Base-by-base conservation (phyloP, 192 early-diverging fungal genomes). In the Lunasporangiospora selenospora region DNA sequence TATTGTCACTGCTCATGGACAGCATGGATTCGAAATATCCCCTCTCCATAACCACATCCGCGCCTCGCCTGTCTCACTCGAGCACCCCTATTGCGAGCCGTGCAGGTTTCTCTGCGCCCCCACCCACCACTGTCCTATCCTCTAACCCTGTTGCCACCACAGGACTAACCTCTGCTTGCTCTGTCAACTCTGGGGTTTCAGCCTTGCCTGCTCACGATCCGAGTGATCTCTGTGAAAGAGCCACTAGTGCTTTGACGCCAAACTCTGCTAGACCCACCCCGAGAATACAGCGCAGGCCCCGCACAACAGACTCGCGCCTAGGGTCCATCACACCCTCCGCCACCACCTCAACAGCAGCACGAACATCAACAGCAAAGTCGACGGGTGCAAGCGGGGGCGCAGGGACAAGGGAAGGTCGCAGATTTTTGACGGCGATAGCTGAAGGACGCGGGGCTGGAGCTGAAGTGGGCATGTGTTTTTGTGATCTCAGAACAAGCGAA, bases 401-500 rank as follows among this genome's bases (percentile, higher is more conserved):
- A 19, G 31, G 57, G 31, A 45, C 23, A 15, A 58, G 58, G 55
- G 45, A 47, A 10, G 54, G 37, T 41, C 52, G 59, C n/a, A 63
- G 11, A 31, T 65, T 71, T 56, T 21, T 87, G 16, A 75, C 82
- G 21, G 77, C 82, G 0, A 54, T 87, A 6, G 73, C 69, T 18
- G 85, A 87, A 56, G 81, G 85, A 4, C 64, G 85, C 46, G 85
- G 77, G 19, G 47, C 44, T 24, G 48, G 58, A 16, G 48, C 56
- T 15, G 90, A 91, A 58, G 70, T 89, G 57, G 86, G 84, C 16
- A 64, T 88, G 53, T 86, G 83, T 21, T 81, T 87, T 43, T 80
- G 90, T 36, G 75, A 88, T 60, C 62, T 88, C 41, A 58, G 63
- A 10, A 81, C 79, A 3, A 84, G 85, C 56, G 83, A 88, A 60